phyloP scores from a whole-genome alignment of 441 rosid genomes.

The Jatropha multifida region DNA sequence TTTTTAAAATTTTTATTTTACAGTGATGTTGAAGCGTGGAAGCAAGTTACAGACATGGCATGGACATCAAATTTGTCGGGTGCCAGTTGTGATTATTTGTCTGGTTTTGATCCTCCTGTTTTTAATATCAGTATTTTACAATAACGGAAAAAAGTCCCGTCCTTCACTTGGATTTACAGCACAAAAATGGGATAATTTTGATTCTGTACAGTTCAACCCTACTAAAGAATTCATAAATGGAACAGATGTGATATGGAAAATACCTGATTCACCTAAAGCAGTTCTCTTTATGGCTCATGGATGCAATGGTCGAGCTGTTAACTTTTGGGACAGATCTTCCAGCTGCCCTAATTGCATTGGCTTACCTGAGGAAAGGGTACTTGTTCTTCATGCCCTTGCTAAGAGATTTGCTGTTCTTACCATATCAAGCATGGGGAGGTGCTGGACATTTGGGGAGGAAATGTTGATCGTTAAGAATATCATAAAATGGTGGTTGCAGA shows the following conservation, averaged over 20 bases:
- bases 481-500: conserved; percentile 55
- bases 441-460: conserved; percentile 77
- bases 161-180: conserved; percentile 23
- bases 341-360: conserved; percentile 65
- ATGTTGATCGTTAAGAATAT: conserved; percentile 44
- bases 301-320: conserved; percentile 68
- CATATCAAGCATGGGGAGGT: conserved; percentile 60
- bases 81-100: conserved; percentile 28
- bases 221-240: conserved; percentile 59
- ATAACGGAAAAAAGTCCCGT: conserved; percentile 28
- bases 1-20: background rate
- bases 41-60: conserved; percentile 38
- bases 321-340: conserved; percentile 84
- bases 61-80: conserved; percentile 31
- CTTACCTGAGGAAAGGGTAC: conserved; percentile 76
- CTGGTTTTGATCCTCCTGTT: conserved; percentile 35
- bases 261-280: conserved; percentile 84
- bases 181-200: conserved; percentile 39
- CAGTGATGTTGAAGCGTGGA: conserved; percentile 66
- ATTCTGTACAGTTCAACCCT: conserved; percentile 43
- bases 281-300: conserved; percentile 90
- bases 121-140: conserved; percentile 33
- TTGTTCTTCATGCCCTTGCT: conserved; percentile 64
- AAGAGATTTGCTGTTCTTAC: conserved; percentile 61
- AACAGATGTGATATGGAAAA: conserved; percentile 71